Base-by-base conservation (phyloP, 352 stramenopile species). In the Globisporangium viniferum region DNA sequence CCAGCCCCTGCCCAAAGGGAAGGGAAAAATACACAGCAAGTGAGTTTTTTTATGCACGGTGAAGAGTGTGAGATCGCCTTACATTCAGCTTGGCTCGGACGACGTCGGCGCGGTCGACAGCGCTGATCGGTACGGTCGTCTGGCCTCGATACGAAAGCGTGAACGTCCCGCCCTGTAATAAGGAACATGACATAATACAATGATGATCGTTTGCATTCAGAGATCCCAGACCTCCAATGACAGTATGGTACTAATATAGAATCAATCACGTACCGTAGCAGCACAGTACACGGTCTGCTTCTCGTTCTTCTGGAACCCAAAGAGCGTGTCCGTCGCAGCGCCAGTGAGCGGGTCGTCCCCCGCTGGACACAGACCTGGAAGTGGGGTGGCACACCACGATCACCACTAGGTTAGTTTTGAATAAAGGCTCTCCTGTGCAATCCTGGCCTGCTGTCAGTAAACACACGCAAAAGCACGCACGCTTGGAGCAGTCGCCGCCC, bases 401-500 rank as follows among this genome's bases (percentile, higher is more conserved):
- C 5, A 33, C 5, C 31, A 33, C 31, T 33, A 33, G 31, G 31
- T 33, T 33, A 33, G 31, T 33, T 33, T 33, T 33, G 2, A 33
- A 33, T 33, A 33, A 33, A 33, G 2, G 31, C 31, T 33, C 31
- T 33, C 31, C 31, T 33, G 31, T 33, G 31, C 31, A 33, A 33
- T 6, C 5, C 31, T 33, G 31, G 31, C 31, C 31, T 33, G 31
- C 31, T 33, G 31, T 33, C 31, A 3, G 22, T 20, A 10, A 18
- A 14, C n/a, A 56, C n/a, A 31, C 20, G 22, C 49, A 57, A 33
- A 41, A 36, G 24, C 14, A 68, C 79, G 56, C 71, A 90, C 86
- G 81, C 54, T 86, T 73, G 53, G 83, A 93, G 72, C 93, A 98
- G 73, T 97, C 90, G 24, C 91, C 93, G 46, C 91, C 88, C 20